Conservation (phyloP, 2,329 filamentous ascomycete species). For the Sclerotinia nivalis region DNA sequence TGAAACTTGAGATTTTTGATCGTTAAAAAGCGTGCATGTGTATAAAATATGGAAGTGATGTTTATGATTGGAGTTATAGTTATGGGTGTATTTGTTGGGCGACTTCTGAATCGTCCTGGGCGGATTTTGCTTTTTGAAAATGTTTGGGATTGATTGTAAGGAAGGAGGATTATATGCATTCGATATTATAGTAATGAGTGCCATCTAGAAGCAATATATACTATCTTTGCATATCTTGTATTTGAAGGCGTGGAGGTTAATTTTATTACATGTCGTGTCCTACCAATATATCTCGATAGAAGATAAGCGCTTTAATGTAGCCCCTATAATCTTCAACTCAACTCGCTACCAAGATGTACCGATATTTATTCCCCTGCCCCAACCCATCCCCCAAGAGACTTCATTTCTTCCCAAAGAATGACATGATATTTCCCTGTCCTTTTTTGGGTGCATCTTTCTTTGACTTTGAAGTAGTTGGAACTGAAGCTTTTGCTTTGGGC, state of each 20-base stretch:
- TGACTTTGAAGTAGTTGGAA: conserved; percentile 46
- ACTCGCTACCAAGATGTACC: neutral
- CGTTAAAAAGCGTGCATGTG: neutral
- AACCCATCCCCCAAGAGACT: neutral
- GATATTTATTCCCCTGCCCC: neutral
- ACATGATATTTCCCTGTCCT: conserved; percentile 82
- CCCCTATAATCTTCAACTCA: neutral
- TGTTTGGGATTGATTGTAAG: neutral
- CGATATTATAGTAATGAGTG: neutral
- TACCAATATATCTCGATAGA: neutral
- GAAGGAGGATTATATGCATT: neutral
- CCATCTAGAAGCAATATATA: neutral
- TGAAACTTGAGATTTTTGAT: conserved; percentile 24
- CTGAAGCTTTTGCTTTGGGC: conserved; percentile 50
- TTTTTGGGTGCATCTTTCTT: conserved; percentile 59
- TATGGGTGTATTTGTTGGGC: neutral
- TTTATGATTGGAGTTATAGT: conserved; percentile 1
- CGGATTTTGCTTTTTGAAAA: neutral
- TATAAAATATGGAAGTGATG: no score
- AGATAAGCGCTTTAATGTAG: no score
- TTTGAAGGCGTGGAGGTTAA: no score
- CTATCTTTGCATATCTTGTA: neutral
- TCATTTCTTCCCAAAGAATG: conserved; percentile 80
- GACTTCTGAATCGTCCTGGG: no score
- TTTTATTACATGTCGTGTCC: neutral